These are phyloP conservation scores for Colletotrichum costaricense DNA, from an alignment of 2,329 filamentous ascomycete species.

Conservation along the genomic window DNA sequence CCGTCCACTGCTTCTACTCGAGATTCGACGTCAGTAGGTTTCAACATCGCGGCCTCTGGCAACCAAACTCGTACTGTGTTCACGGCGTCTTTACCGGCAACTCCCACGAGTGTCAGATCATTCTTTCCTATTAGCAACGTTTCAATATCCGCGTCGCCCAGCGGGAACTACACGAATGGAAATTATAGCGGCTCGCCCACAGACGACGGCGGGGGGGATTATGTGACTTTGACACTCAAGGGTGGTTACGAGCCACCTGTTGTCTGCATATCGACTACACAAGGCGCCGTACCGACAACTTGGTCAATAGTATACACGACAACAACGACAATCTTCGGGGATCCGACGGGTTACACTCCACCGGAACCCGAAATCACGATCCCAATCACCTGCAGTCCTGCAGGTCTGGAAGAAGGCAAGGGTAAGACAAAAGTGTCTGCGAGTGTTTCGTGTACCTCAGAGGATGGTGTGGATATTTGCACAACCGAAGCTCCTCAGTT, in stretches of 20 bases:
- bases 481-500: not conserved
- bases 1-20: not conserved
- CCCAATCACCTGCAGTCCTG: conserved; percentile 38
- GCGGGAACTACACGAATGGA: not conserved
- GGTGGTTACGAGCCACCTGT: not conserved
- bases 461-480: not conserved
- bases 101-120: not conserved
- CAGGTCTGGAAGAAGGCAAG: not conserved
- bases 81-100: not conserved
- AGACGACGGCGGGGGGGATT: not conserved
- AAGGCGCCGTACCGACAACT: conserved; percentile 40
- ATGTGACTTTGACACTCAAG: not conserved
- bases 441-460: not conserved
- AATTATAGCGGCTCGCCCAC: not conserved
- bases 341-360: conserved; percentile 58
- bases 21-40: not conserved
- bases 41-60: not conserved
- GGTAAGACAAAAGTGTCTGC: not conserved
- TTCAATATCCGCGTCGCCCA: conserved; percentile 2
- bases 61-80: not conserved
- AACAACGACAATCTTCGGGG: conserved; percentile 61
- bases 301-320: conserved; percentile 61
- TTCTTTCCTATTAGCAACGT: not conserved
- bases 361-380: conserved; percentile 55
- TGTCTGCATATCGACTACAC: not conserved